Percentiles rank a stretch among this genome's conserved stretches.
These are phyloP conservation scores for Austroboletus eburneus DNA, from an alignment of 768 basidiomycete genomes.

Conservation along the genomic window DNA sequence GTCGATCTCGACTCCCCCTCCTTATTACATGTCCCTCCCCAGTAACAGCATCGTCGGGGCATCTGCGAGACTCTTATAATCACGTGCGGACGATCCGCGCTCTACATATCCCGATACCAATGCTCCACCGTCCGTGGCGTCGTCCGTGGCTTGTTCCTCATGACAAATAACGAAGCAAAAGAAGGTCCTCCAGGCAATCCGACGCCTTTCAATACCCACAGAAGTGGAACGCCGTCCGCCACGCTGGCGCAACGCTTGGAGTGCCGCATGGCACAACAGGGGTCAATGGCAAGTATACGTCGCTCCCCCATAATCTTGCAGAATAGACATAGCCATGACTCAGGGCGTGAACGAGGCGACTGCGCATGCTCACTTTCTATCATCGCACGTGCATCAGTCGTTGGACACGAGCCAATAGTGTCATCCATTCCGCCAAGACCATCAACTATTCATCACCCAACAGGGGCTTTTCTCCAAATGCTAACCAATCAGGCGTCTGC, in stretches of 20 bases:
- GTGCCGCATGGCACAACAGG: slow-evolving; percentile 13
- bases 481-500: slow-evolving; percentile 15
- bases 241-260: slow-evolving; percentile 4
- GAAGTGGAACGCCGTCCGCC: slow-evolving; percentile 14
- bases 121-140: slow-evolving; percentile 7
- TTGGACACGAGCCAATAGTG: not conserved
- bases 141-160: slow-evolving; percentile 19
- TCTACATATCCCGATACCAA: not conserved
- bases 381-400: slow-evolving; percentile 4
- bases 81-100: slow-evolving; percentile 3
- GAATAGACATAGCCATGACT: not conserved
- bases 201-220: slow-evolving; percentile 10
- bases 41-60: slow-evolving; percentile 14
- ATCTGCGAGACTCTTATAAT: not conserved
- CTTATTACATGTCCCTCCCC: slow-evolving; percentile 2
- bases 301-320: not conserved
- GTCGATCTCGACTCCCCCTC: slow-evolving; percentile 18
- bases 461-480: slow-evolving; percentile 5
- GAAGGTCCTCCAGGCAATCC: slow-evolving; percentile 9
- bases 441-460: not conserved
- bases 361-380: not conserved
- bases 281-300: not conserved
- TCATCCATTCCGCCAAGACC: slow-evolving; percentile 5
- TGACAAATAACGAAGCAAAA: slow-evolving; percentile 1
- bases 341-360: slow-evolving; percentile 1